Conservation (phyloP, 2,329 filamentous ascomycete genomes). For the Hymenoscyphus linearis region DNA sequence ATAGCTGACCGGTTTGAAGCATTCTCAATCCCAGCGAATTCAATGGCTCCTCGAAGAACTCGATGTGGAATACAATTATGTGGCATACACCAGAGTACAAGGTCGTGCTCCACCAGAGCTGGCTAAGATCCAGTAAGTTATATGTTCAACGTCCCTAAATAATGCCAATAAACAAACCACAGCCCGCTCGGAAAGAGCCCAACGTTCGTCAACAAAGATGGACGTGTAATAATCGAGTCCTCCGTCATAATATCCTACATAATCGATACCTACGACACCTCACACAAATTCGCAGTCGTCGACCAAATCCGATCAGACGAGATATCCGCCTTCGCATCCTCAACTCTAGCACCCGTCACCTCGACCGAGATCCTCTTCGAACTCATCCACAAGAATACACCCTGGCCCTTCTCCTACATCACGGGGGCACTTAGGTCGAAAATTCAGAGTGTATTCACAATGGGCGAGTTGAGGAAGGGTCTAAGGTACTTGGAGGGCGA, state of each 20-base stretch:
- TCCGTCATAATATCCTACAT: conserved; percentile 31
- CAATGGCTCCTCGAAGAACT: conserved; percentile 67
- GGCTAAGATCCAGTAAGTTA: conserved; percentile 34
- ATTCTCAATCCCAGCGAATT: conserved; percentile 63
- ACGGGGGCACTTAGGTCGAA: conserved; percentile 14
- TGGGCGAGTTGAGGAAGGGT: conserved; percentile 21
- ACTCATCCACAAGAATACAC: conserved; percentile 19
- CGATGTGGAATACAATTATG: conserved; percentile 62
- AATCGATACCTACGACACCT: conserved; percentile 30
- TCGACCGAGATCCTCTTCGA: conserved; percentile 27
- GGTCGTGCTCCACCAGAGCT: conserved; percentile 68
- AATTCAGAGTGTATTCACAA: conserved; percentile 17
- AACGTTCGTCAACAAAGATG: conserved; percentile 44
- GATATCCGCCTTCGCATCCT: conserved; percentile 27
- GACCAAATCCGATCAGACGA: conserved; percentile 31
- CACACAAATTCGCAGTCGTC: conserved; percentile 23
- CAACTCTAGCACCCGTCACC: conserved; percentile 23
- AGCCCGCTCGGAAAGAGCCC: conserved; percentile 77
- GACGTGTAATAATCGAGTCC: conserved; percentile 29
- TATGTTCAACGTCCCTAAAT: not conserved
- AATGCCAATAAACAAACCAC: conserved; percentile 52
- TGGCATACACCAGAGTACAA: conserved; percentile 59
- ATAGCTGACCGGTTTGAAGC: conserved; percentile 31
- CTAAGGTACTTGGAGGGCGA: conserved; percentile 24
- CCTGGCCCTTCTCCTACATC: conserved; percentile 25